A percentile compares a stretch with the other conserved stretches of the same genome.
Evolutionary conservation across 1,139 yeast genomes (phyloP).

Genomic region (Sugiyamaella paludigena): DNA sequence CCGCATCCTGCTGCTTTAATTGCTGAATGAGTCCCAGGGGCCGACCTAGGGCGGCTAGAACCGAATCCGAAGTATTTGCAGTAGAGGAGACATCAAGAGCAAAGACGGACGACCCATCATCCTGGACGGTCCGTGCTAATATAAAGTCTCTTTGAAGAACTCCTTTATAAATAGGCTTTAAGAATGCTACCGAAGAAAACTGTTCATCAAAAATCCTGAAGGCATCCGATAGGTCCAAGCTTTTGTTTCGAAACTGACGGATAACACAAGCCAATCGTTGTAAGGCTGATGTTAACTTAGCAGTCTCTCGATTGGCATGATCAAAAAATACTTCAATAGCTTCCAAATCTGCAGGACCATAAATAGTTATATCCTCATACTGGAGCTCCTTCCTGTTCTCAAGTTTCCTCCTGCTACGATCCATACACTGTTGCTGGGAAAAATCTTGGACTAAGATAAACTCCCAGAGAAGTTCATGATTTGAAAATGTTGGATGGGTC

Average conservation of each 20-base stretch:
- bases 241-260: constrained; percentile 24
- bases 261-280: constrained; percentile 19
- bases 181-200: constrained; percentile 21
- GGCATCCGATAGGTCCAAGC: constrained; percentile 25
- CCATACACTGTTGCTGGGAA: constrained; percentile 36
- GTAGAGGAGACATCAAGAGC: constrained; percentile 19
- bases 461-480: constrained; percentile 45
- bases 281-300: constrained; percentile 19
- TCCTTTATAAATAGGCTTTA: constrained; percentile 10
- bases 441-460: constrained; percentile 44
- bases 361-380: constrained; percentile 29
- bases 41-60: constrained; percentile 24
- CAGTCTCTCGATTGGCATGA: constrained; percentile 29
- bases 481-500: constrained; percentile 36
- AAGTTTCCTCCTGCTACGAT: constrained; percentile 36
- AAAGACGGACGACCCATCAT: constrained; percentile 15
- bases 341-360: constrained; percentile 27
- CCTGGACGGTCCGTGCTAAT: constrained; percentile 16
- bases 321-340: constrained; percentile 28
- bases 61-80: constrained; percentile 24
- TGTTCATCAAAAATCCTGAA: constrained; percentile 23
- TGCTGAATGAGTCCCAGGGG: constrained; percentile 30
- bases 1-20: constrained; percentile 26
- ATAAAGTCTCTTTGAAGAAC: constrained; percentile 17
- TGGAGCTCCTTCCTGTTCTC: constrained; percentile 37